A percentile compares a stretch with the other conserved stretches of the same genome.
phyloP scores from a whole-genome alignment of 495 filamentous ascomycete species.

The Hyaloscypha variabilis region DNA sequence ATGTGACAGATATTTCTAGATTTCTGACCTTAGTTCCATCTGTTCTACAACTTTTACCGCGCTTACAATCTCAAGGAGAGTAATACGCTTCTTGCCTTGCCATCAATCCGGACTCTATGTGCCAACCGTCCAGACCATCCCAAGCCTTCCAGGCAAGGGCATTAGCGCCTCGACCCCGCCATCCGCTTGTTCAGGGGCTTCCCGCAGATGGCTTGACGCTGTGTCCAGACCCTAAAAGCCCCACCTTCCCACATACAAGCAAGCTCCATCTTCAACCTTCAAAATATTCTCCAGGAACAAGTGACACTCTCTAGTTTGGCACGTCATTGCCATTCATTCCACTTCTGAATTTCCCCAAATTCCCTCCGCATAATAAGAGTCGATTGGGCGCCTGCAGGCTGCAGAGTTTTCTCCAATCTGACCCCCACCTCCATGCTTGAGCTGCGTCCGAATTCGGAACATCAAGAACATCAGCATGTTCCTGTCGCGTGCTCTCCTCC shows the following conservation, averaged over 20 bases:
- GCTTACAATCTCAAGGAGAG: no score
- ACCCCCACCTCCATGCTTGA: not conserved
- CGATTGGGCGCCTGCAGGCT: not conserved
- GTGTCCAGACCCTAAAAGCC: not conserved
- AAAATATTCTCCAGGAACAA: not conserved
- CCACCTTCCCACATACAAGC: not conserved
- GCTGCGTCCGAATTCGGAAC: constrained; percentile 6
- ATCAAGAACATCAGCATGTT: not conserved
- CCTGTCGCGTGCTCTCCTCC: not conserved
- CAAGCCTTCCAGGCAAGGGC: not conserved
- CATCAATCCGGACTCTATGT: not conserved
- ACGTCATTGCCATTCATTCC: not conserved
- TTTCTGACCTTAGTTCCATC: no score
- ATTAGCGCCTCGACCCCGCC: not conserved
- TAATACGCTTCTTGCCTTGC: no score
- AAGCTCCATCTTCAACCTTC: not conserved
- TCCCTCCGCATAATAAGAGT: not conserved
- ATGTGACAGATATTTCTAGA: no score
- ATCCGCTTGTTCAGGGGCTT: not conserved
- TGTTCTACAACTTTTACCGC: no score
- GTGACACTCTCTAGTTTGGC: not conserved
- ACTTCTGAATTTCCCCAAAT: not conserved
- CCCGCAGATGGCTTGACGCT: not conserved
- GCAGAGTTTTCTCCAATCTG: not conserved
- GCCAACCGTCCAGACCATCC: not conserved